Evolutionary conservation across 179 eudicot species (phyloP).

Genomic region (Patellifolia procumbens): DNA sequence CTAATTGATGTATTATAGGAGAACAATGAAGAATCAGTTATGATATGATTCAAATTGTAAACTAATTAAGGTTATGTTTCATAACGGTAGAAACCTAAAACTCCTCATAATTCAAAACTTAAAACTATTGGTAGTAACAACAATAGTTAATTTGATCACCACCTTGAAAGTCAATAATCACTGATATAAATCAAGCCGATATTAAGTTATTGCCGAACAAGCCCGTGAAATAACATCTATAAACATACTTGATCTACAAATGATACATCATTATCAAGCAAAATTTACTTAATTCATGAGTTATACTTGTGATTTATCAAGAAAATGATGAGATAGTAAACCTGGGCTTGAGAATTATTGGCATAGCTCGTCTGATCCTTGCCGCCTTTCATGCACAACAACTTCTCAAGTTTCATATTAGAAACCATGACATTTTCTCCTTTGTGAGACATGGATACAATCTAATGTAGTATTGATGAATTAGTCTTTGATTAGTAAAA

Average conservation of each 20-base stretch:
- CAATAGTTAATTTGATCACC: neutral
- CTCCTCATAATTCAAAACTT: no score
- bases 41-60: neutral
- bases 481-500: neutral
- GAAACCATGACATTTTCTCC: constrained; percentile 66
- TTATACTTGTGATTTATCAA: neutral
- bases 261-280: neutral
- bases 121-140: no score
- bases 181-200: no score
- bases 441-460: constrained; percentile 27
- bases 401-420: constrained; percentile 69
- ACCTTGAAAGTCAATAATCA: neutral
- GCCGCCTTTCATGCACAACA: constrained; percentile 97
- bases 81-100: no score
- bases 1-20: neutral
- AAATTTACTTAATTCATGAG: no score
- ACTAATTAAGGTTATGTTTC: neutral
- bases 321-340: constrained; percentile 9
- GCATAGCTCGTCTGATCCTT: constrained; percentile 91
- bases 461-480: neutral
- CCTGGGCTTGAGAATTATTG: constrained; percentile 98
- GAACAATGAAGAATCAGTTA: neutral
- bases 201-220: no score
- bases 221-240: neutral
- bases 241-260: neutral